Conservation (phyloP, 768 basidiomycete species). For the Leccinum fibrillosum region DNA sequence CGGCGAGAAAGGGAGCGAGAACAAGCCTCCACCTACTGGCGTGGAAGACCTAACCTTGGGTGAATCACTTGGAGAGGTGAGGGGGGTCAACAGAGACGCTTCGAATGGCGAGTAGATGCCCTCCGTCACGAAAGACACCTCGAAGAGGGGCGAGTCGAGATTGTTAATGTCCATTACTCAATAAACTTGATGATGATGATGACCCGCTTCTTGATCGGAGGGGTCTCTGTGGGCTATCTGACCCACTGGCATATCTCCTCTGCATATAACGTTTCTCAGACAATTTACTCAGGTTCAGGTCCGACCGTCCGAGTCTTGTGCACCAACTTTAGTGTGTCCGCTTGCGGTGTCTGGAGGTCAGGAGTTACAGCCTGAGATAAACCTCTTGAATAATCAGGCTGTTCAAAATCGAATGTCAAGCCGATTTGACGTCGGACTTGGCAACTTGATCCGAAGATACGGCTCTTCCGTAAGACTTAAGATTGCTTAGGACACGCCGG, state of each 20-base stretch:
- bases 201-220: background rate
- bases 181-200: background rate
- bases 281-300: background rate
- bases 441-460: background rate
- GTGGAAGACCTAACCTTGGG: background rate
- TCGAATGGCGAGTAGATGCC: conserved; percentile 7
- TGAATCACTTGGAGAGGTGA: conserved; percentile 6
- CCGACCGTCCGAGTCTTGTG: background rate
- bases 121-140: background rate
- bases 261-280: background rate
- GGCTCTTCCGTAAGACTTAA: too few species aligned
- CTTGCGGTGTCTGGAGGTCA: background rate
- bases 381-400: background rate
- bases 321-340: background rate
- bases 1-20: conserved; percentile 17
- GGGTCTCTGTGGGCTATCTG: background rate
- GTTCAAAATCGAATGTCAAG: background rate
- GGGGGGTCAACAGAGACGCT: conserved; percentile 9
- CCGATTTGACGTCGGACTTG: background rate
- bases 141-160: conserved; percentile 3
- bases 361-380: background rate
- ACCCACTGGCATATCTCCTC: background rate
- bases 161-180: conserved; percentile 3
- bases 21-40: background rate
- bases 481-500: too few species aligned